Conservation (phyloP, 371 early-diverging fungal genomes). For the Blyttiomyces sp. region DNA sequence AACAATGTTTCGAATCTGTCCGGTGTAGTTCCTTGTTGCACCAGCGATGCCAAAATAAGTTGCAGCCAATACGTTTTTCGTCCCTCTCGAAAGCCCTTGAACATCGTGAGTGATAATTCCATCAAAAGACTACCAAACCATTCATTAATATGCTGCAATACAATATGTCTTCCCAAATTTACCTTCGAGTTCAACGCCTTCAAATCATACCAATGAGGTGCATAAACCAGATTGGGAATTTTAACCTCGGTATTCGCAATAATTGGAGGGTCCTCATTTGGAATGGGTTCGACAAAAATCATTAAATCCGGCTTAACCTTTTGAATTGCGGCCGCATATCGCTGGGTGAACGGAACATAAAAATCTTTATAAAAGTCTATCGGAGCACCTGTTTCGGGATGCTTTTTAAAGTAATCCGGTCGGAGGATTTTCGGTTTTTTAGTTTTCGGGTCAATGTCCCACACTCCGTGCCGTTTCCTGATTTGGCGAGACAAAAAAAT, state of each 20-base stretch:
- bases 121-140: conserved; percentile 59
- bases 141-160: not conserved
- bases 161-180: not conserved
- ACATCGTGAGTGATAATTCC: conserved; percentile 75
- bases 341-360: conserved; percentile 65
- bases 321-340: conserved; percentile 60
- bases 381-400: conserved; percentile 51
- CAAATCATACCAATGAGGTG: conserved; percentile 84
- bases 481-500: not conserved
- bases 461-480: conserved; percentile 67
- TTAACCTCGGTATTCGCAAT: conserved; percentile 48
- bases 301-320: conserved; percentile 50
- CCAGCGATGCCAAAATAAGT: conserved; percentile 79
- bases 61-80: conserved; percentile 66
- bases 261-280: conserved; percentile 70
- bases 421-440: conserved; percentile 52
- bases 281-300: conserved; percentile 74
- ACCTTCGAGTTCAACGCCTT: conserved; percentile 69
- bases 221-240: conserved; percentile 55
- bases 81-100: conserved; percentile 60
- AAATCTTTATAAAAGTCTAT: conserved; percentile 63
- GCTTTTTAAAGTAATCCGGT: conserved; percentile 63
- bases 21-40: conserved; percentile 69
- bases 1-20: conserved; percentile 69
- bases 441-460: conserved; percentile 52